phyloP scores from a whole-genome alignment of 169 alveolate species.

The Eimeria necatrix region DNA sequence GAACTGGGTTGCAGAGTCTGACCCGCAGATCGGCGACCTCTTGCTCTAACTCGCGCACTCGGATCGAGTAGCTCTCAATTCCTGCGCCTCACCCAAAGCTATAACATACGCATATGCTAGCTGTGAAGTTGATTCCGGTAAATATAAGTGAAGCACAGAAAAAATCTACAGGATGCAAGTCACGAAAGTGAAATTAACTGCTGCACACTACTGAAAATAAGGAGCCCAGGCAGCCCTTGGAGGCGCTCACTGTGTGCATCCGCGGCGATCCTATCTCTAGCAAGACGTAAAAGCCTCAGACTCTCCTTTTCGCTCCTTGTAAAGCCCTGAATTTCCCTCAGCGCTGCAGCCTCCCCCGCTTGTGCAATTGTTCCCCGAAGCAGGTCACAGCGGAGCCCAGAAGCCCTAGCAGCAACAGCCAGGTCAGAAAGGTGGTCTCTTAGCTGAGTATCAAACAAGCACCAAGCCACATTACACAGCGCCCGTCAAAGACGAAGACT shows the following conservation, averaged over 20 bases:
- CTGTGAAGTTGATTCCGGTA: background rate
- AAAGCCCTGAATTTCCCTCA: constrained; percentile 77
- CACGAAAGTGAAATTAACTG: background rate
- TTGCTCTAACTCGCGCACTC: constrained; percentile 73
- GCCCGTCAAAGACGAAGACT: too few relatives aligned
- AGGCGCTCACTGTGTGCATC: constrained; percentile 83
- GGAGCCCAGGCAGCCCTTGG: background rate
- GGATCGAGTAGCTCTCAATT: constrained; percentile 66
- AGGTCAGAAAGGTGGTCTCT: constrained; percentile 80
- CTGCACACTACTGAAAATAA: background rate
- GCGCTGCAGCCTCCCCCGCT: constrained; percentile 80
- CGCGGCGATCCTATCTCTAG: constrained; percentile 86
- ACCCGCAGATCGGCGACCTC: constrained; percentile 82
- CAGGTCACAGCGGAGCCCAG: constrained; percentile 80
- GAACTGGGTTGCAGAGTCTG: constrained; percentile 58
- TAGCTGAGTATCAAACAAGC: constrained; percentile 62
- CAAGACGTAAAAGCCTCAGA: constrained; percentile 83
- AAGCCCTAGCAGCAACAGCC: constrained; percentile 76
- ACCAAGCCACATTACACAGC: too few relatives aligned
- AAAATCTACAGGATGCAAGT: background rate
- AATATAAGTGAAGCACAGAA: background rate
- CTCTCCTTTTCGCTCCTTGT: constrained; percentile 85
- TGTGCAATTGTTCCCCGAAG: constrained; percentile 79
- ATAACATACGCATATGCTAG: background rate
- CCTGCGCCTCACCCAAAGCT: constrained; percentile 49